Base-by-base conservation (phyloP, 148 eudicot genomes). In the Dianthus caryophyllus region DNA sequence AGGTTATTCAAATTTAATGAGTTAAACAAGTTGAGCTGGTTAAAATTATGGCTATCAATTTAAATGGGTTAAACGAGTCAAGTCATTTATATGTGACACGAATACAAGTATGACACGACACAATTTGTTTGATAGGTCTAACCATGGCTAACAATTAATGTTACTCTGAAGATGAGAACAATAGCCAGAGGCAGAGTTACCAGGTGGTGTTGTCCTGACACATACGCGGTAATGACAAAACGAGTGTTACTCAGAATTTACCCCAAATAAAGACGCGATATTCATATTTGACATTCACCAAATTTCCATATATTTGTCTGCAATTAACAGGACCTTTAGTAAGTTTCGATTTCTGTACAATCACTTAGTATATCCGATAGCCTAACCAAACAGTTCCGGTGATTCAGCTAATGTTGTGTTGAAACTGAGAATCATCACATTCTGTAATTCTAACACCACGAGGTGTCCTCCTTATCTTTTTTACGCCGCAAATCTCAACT, bases 401-500 rank as follows among this genome's bases (percentile, higher is more conserved):
- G 13, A 31, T 53, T 55, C 20, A 39, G 41, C 41, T 46, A 38
- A 22, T 13, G 67, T 50, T 61, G 66, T 44, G 52, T 72, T 57
- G 57, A 43, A 74, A 48, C 36, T 62, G 75, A 58, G 50, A 52
- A 76, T 54, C 38, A 54, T 82, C 75, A 36, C 64, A 77, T 64
- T 80, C 83, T 64, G 61, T 69, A 61, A 90, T 79, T 64, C 81
- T 85, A 50, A 68, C 79, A 61, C 94, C 94, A 25, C 82, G 73
- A 64, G 74, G 63, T 70, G 66, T 58, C 73, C 79, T 74, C 75
- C 85, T 84, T 78, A 82, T 58, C 56, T 64, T 20, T 30, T 73
- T 75, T 22, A 82, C 83, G 65, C 88, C 73, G 61, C 80, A 74
- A 54, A 74, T 65, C 57, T 63, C 76, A 71, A 75, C 67, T 41